These are phyloP conservation scores for Orychophragmus violaceus DNA, from an alignment of 345 rosid genomes.

Conservation along the genomic window DNA sequence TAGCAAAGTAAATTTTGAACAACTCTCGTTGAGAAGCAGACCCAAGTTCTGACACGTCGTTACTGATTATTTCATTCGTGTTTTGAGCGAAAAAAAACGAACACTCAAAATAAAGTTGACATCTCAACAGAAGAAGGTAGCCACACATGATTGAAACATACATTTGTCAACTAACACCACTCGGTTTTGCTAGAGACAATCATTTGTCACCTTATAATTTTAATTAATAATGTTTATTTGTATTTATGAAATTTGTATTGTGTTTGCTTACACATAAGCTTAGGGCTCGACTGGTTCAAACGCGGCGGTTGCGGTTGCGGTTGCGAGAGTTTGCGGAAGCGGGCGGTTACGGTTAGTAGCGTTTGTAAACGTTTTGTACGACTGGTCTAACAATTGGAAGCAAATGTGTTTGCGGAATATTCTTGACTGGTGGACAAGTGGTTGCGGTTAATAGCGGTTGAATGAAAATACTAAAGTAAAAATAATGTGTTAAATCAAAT, in stretches of 20 bases:
- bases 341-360: too few species aligned
- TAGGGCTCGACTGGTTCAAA: too few species aligned
- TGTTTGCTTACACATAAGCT: neutral
- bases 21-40: neutral
- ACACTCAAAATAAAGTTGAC: constrained; percentile 14
- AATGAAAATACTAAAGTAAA: too few species aligned
- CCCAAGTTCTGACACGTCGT: neutral
- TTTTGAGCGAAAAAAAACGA: neutral
- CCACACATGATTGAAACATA: constrained; percentile 24
- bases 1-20: neutral
- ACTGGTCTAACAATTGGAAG: too few species aligned
- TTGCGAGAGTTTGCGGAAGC: too few species aligned
- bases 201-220: constrained; percentile 21
- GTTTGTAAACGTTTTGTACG: too few species aligned
- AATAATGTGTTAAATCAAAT: too few species aligned
- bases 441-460: too few species aligned
- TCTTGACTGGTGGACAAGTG: too few species aligned
- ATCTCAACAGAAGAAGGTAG: constrained; percentile 24
- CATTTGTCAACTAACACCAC: constrained; percentile 24
- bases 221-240: neutral
- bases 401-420: too few species aligned
- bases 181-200: constrained; percentile 15
- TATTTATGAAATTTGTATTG: neutral
- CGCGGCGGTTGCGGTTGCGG: too few species aligned
- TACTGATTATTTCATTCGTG: neutral